Evolutionary conservation across 306 rosid species (phyloP), one percentile per base, ranked within the genome.

Genomic region (Malus sylvestris): DNA sequence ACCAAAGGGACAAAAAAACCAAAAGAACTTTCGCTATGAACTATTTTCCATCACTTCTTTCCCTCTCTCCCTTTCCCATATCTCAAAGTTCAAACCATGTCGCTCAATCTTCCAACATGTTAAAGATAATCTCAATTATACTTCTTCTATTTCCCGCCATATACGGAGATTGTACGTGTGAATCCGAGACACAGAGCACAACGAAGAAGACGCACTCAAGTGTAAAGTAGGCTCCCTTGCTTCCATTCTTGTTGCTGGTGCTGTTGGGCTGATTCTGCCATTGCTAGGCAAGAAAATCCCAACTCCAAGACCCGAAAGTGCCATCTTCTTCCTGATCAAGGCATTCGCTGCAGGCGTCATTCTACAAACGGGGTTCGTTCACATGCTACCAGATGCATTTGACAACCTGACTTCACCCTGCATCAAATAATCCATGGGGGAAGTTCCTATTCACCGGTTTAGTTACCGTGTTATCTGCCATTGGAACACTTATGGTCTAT

Each of bases 281-380:
- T 73, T 90, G 58, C 1, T 87, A 35, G 84, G 93, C 85, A 84
- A 84, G 83, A 88, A 38, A 75, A 77, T 92, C 38, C 93, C 88
- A 35, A 8, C 74, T 3, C 64, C 90, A 4, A 78, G 72, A 3
- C 96, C 93, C 3, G 79, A 88, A 76, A 83, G 79, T 2, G 86
- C 88, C 72, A 76, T 83, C 0, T 92, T 92, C 67, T 88, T 87
- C 91, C 74, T 87, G 84, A 78, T 90, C 22, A 92, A 86, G 66
- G 96, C 93, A 10, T 92, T 92, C 13, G 96, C 97, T 4, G 96
- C 96, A 0, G 96, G 96, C 11, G 86, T 92, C 2, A 92, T 92
- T 71, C 81, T 88, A 1, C 86, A 89, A 1, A 92, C 96, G 0
- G 92, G 87, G 35, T 92, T 92, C 74, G 58, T 92, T 14, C 97